Conservation (phyloP, 805 yeast species). For the Ogataea methylovora region DNA sequence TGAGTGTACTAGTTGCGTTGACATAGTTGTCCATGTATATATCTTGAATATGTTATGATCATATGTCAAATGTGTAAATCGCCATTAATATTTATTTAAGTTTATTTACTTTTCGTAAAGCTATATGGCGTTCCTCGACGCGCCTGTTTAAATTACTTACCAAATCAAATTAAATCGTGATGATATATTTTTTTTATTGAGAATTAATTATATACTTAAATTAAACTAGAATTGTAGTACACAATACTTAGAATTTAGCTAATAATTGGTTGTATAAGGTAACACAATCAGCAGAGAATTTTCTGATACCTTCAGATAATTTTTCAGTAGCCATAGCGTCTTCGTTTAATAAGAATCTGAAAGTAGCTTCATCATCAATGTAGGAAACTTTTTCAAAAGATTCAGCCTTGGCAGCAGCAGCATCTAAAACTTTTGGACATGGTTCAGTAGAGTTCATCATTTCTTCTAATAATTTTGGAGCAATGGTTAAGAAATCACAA, state of each 20-base stretch:
- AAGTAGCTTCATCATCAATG: slow-evolving; percentile 78
- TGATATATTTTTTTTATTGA: neutral
- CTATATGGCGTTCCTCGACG: too few relatives aligned
- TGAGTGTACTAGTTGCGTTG: slow-evolving; percentile 26
- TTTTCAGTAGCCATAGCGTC: slow-evolving; percentile 99
- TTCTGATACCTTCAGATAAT: slow-evolving; percentile 96
- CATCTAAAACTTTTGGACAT: slow-evolving; percentile 78
- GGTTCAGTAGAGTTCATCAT: slow-evolving; percentile 68
- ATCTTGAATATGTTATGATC: too few relatives aligned
- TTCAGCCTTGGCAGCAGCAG: slow-evolving; percentile 48
- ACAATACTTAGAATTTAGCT: neutral
- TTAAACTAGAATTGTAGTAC: too few relatives aligned
- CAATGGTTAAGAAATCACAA: slow-evolving; percentile 89
- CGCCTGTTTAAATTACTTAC: too few relatives aligned
- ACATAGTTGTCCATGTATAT: slow-evolving; percentile 4
- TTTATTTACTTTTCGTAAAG: too few relatives aligned
- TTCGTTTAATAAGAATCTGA: slow-evolving; percentile 88
- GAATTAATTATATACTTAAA: neutral
- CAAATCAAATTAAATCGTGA: too few relatives aligned
- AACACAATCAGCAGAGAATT: slow-evolving; percentile 87
- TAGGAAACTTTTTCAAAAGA: slow-evolving; percentile 66
- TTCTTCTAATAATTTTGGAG: slow-evolving; percentile 89
- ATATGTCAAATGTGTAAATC: too few relatives aligned
- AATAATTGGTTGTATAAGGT: slow-evolving; percentile 59
- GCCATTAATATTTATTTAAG: too few relatives aligned